Conservation (phyloP, 2,329 filamentous ascomycete genomes). For the Alternaria sp. region DNA sequence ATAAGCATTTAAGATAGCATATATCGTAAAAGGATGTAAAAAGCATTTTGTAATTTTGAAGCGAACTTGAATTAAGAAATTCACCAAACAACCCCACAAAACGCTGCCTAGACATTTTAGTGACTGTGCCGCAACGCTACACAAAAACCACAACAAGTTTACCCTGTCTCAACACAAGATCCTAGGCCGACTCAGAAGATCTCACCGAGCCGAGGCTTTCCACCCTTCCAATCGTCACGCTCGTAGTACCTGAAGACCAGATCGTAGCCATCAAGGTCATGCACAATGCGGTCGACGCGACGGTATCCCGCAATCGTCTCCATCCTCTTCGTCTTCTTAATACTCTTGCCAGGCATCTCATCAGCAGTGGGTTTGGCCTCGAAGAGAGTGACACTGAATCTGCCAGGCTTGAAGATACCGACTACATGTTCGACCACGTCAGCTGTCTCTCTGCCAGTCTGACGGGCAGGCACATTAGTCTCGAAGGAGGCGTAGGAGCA, state of each 20-base stretch:
- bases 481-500: conserved; percentile 99
- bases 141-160: conserved; percentile 2
- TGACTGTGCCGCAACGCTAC: conserved; percentile 15
- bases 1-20: background rate
- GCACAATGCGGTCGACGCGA: conserved; percentile 91
- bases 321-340: conserved; percentile 63
- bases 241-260: conserved; percentile 97
- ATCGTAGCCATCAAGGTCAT: conserved; percentile 97
- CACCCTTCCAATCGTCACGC: conserved; percentile 79
- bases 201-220: conserved; percentile 69
- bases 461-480: conserved; percentile 91
- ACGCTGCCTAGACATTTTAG: conserved; percentile 6
- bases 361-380: conserved; percentile 75
- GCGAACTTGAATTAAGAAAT: background rate
- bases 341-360: conserved; percentile 42
- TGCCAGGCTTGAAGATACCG: conserved; percentile 94
- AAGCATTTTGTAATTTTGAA: background rate
- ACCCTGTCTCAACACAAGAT: background rate
- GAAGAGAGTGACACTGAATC: conserved; percentile 96
- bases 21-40: background rate
- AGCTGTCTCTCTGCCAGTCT: conserved; percentile 85
- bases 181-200: conserved; percentile 1
- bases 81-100: background rate
- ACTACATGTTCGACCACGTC: conserved; percentile 95
- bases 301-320: conserved; percentile 87